Conservation (phyloP, 352 stramenopile species). For the Phytophthora pluvialis region DNA sequence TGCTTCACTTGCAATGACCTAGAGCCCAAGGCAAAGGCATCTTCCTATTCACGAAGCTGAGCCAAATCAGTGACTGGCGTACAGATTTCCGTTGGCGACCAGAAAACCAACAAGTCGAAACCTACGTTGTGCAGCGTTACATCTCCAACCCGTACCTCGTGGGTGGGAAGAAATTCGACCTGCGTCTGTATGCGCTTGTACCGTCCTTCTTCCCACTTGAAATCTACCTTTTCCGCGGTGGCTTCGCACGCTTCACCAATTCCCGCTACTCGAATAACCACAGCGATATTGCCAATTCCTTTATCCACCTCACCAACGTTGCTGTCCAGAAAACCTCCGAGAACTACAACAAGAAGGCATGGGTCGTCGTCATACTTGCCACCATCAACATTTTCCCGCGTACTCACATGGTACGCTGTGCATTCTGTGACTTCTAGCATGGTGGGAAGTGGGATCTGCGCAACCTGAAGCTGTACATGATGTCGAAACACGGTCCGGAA, state of each 20-base stretch:
- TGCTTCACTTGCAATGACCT: background rate
- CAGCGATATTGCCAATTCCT: constrained; percentile 90
- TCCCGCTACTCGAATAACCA: constrained; percentile 91
- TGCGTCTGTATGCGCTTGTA: constrained; percentile 94
- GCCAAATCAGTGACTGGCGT: constrained; percentile 94
- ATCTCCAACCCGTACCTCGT: constrained; percentile 94
- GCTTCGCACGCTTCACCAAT: constrained; percentile 93
- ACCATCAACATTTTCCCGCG: background rate
- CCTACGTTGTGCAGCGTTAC: constrained; percentile 95
- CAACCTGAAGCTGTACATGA: constrained; percentile 93
- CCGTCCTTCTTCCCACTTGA: constrained; percentile 92
- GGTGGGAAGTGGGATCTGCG: constrained; percentile 93
- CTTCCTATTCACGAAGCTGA: constrained; percentile 95
- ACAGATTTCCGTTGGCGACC: constrained; percentile 87
- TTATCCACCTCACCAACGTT: constrained; percentile 96
- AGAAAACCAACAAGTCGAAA: constrained; percentile 87
- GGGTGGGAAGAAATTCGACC: constrained; percentile 96
- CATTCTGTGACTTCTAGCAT: constrained; percentile 43
- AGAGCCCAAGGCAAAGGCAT: constrained; percentile 93
- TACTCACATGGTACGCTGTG: background rate
- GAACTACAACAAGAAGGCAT: constrained; percentile 91
- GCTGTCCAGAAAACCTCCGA: constrained; percentile 95
- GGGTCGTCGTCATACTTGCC: background rate
- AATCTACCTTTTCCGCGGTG: constrained; percentile 92
- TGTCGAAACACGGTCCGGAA: constrained; percentile 84